Conservation (phyloP, 805 yeast species). For the Saccharomyces eubayanus region DNA sequence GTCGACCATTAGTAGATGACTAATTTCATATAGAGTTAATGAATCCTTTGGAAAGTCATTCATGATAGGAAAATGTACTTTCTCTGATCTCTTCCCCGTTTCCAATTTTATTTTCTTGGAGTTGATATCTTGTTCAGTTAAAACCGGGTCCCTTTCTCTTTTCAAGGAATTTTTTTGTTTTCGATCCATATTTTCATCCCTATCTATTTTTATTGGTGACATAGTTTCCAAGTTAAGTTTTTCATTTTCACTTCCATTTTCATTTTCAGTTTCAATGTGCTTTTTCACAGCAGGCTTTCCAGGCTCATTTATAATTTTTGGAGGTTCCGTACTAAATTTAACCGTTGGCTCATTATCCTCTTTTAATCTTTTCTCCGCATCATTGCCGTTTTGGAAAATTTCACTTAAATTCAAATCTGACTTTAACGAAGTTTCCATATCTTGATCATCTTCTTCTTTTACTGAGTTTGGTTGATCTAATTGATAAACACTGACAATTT, state of each 20-base stretch:
- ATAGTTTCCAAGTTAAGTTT: background rate
- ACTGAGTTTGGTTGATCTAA: constrained; percentile 5
- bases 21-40: constrained; percentile 11
- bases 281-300: background rate
- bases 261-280: background rate
- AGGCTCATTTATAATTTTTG: constrained; percentile 17
- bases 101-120: background rate
- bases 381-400: constrained; percentile 14
- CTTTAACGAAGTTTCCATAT: background rate
- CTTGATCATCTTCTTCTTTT: constrained; percentile 6
- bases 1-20: constrained; percentile 1
- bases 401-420: constrained; percentile 20
- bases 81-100: background rate
- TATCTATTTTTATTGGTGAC: background rate
- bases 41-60: constrained; percentile 6
- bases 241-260: background rate
- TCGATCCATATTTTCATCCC: background rate
- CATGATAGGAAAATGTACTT: background rate
- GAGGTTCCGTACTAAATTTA: constrained; percentile 22
- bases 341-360: constrained; percentile 19
- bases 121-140: background rate
- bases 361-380: background rate
- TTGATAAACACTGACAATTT: constrained; percentile 28
- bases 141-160: background rate
- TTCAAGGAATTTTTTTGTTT: background rate